Evolutionary conservation across 495 filamentous ascomycete genomes (phyloP), one percentile per base, ranked within the genome.

Genomic region (Penicillium cataractarum): DNA sequence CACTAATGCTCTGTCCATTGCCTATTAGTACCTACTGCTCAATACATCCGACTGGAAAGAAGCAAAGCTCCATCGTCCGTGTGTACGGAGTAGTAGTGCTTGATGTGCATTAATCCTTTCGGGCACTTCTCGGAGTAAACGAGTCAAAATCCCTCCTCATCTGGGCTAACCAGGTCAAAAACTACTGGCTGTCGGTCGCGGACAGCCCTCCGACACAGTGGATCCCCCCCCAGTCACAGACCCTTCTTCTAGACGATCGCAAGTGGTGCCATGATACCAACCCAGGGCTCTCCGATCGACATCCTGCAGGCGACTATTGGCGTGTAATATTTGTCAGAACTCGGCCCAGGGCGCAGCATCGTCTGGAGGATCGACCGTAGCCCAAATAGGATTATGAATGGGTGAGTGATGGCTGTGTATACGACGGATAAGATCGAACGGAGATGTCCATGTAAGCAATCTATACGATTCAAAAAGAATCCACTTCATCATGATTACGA

Each of bases 251-350:
- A 46, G 21, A 21, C 19, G 46, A 50, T 26, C 15, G 24, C 24
- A 50, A 27, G 13, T 26, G 24, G 24, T 50, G 46, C 46, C 46
- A 29, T 50, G 24, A 50, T 50, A 50, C 29, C 46, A 27, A 50
- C 24, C 42, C 42, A 19, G 24, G 10, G 42, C 24, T 15, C 13
- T 50, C 24, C 26, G 37, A 57, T 57, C 24, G 26, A 44, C 27
- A 44, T 17, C 51, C 51, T 54, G 51, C 51, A 54, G 51, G 29
- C 27, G 51, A 54, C 51, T 54, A 54, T 32, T 54, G 51, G 31
- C 19, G n/a, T n/a, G 13, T 32, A 54, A 8, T 46, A 46, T 54
- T 54, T 21, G 51, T 54, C 51, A 54, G n/a, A 13, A n/a, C 51
- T 21, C 12, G 9, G 10, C 33, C 26, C 10, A 29, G 29, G 51